Evolutionary conservation across 148 eudicot species (phyloP).

Genomic region (Drosera capensis): DNA sequence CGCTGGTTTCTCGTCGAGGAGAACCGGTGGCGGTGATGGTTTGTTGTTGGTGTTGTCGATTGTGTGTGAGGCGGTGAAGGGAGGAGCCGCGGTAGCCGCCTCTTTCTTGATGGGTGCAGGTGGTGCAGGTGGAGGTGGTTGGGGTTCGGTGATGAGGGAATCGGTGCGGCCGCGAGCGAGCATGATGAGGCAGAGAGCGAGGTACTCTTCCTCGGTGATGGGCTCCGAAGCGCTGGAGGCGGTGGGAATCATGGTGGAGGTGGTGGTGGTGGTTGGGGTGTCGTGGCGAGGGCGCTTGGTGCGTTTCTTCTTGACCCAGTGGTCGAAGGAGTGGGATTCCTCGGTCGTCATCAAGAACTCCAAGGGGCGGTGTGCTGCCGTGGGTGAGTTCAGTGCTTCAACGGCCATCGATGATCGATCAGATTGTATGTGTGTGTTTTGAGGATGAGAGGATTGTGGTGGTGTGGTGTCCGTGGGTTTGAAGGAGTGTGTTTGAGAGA

Average conservation of each 20-base stretch:
- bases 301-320: slow-evolving; percentile 74
- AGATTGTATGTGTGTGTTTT: neutral
- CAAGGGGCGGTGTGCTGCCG: slow-evolving; percentile 25
- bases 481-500: neutral
- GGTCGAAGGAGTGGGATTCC: slow-evolving; percentile 16
- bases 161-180: slow-evolving; percentile 39
- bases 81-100: neutral
- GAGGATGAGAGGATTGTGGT: neutral
- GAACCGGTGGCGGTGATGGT: slow-evolving; percentile 3
- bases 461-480: neutral
- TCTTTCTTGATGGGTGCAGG: too few relatives aligned
- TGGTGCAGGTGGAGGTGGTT: neutral
- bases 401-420: slow-evolving; percentile 49
- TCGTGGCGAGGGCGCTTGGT: slow-evolving; percentile 58
- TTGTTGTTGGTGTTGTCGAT: neutral
- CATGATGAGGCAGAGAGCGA: slow-evolving; percentile 72
- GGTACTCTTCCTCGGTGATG: slow-evolving; percentile 60
- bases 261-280: neutral
- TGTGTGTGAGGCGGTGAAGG: slow-evolving; percentile 3
- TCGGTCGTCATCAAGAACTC: slow-evolving; percentile 19
- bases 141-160: neutral
- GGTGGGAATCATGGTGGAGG: neutral
- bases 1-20: neutral
- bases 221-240: slow-evolving; percentile 4
- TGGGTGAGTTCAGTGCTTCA: slow-evolving; percentile 68